A percentile compares a stretch with the other conserved stretches of the same genome.
These are phyloP conservation scores for Sutorius australiensis DNA, from an alignment of 768 basidiomycete species.

Conservation along the genomic window DNA sequence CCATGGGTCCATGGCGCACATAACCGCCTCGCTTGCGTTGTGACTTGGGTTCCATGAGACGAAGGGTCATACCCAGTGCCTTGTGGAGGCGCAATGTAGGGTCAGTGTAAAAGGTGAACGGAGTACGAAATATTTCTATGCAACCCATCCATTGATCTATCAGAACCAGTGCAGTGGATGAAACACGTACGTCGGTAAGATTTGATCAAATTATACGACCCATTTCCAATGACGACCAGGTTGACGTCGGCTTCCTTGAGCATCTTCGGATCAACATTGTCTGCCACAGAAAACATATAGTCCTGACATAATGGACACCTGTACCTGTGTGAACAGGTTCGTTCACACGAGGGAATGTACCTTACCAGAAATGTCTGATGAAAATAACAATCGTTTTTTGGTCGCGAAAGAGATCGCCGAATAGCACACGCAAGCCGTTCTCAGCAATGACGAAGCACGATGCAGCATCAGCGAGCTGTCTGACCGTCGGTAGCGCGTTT, in stretches of 20 bases:
- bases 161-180: neutral
- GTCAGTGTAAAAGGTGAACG: conserved; percentile 77
- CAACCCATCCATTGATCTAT: neutral
- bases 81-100: conserved; percentile 65
- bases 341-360: conserved; percentile 4
- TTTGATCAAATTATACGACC: conserved; percentile 69
- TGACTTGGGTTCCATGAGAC: conserved; percentile 39
- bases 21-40: conserved; percentile 53
- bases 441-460: conserved; percentile 62
- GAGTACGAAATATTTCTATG: conserved; percentile 63
- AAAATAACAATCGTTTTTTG: conserved; percentile 73
- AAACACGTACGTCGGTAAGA: conserved; percentile 59
- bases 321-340: neutral
- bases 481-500: conserved; percentile 47
- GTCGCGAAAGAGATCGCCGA: conserved; percentile 61
- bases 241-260: conserved; percentile 50
- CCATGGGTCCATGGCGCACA: conserved; percentile 58
- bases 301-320: conserved; percentile 85
- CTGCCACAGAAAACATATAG: conserved; percentile 70
- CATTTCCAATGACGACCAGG: conserved; percentile 75
- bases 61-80: conserved; percentile 70
- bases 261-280: conserved; percentile 42
- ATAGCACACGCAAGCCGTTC: conserved; percentile 60
- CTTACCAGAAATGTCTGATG: conserved; percentile 80
- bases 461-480: conserved; percentile 60